Base-by-base conservation (phyloP, 1,284 basidiomycete species). In the Ceratobasidium sp. region DNA sequence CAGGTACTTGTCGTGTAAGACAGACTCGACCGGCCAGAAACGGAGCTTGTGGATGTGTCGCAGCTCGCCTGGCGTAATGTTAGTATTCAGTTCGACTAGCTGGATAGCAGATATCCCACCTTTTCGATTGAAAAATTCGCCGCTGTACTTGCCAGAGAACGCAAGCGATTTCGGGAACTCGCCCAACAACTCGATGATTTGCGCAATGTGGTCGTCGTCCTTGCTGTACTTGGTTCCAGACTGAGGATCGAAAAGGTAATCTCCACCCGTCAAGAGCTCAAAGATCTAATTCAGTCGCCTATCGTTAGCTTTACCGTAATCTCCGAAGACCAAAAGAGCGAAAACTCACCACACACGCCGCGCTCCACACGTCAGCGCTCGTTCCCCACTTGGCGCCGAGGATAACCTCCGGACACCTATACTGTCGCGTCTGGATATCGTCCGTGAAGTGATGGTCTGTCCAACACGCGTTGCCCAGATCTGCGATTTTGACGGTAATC, bases 401-500 rank as follows among this genome's bases (percentile, higher is more conserved):
- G 77, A 97, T 96, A 55, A 94, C 95, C 80, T 97, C 95, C 4
- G 95, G 95, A 41, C 91, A 88, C 74, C 95, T 91, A 80, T 97
- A 97, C 80, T 97, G 95, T 38, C 95, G 87, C 43, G 95, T 97
- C 82, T 97, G 95, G 75, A 97, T 97, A 80, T 96, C 95, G 79
- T 97, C 94, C 57, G 95, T 97, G 76, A 96, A 96, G 79, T 97
- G 95, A 75, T 96, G 92, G 79, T 96, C 93, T 41, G 83, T 82
- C 83, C 83, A 85, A 76, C 86, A 87, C 2, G 86, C 86, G 81
- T 98, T 98, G 23, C 96, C 97, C 70, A 99, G 83, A 85, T 99
- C 98, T 41, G 97, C 97, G 80, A 99, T 98, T 86, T 99, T 98
- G 76, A 99, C 98, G 2, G 96, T 98, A 76, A 99, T 98, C 79